Conservation (phyloP, 768 basidiomycete genomes). For the Chalciporus pseudorubinellus region DNA sequence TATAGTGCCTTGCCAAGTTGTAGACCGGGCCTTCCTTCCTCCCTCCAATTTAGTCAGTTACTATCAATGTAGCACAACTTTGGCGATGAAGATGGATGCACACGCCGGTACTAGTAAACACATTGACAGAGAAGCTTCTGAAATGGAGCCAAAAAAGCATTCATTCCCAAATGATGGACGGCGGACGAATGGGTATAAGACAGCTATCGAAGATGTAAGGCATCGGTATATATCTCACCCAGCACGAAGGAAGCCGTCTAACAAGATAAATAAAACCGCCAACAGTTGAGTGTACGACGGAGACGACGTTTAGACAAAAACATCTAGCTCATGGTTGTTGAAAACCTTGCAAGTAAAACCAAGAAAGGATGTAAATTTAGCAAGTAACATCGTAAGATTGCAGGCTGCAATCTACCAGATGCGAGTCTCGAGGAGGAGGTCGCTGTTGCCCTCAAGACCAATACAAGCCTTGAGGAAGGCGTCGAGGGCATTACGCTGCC, state of each 20-base stretch:
- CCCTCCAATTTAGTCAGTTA: too few relatives aligned
- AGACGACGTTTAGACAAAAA: not conserved
- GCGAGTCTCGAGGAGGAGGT: constrained; percentile 83
- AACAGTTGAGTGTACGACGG: constrained; percentile 19
- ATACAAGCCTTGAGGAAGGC: constrained; percentile 92
- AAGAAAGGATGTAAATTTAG: not conserved
- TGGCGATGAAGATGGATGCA: too few relatives aligned
- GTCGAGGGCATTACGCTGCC: constrained; percentile 94
- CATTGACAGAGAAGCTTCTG: too few relatives aligned
- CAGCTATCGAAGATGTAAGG: not conserved
- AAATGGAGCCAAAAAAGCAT: too few relatives aligned
- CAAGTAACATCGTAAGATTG: too few relatives aligned
- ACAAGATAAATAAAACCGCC: too few relatives aligned
- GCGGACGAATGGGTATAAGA: not conserved
- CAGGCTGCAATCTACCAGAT: constrained; percentile 62
- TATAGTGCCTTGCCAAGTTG: too few relatives aligned
- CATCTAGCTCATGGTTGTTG: constrained; percentile 20
- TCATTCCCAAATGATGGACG: too few relatives aligned
- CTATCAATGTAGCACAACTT: too few relatives aligned
- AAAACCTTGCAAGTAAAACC: constrained; percentile 11
- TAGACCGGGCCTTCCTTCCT: too few relatives aligned
- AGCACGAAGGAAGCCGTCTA: too few relatives aligned
- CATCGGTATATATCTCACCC: not conserved
- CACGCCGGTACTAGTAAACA: too few relatives aligned
- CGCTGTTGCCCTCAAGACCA: constrained; percentile 78